A percentile compares a stretch with the other conserved stretches of the same genome.
Conservation (phyloP, 1,139 yeast species). For the Geotrichum fermentans region DNA sequence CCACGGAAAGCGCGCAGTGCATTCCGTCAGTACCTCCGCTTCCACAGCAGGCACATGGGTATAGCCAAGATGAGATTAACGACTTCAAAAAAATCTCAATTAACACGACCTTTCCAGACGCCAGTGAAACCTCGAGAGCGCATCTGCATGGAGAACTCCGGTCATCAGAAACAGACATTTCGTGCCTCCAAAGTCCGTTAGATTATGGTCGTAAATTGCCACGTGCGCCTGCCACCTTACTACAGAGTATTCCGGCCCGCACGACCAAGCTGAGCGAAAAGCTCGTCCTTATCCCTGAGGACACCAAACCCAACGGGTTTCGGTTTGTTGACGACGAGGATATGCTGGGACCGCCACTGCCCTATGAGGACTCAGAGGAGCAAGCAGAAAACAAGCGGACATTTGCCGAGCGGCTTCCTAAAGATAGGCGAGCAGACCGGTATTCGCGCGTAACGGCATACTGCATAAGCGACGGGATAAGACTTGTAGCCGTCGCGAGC, state of each 20-base stretch:
- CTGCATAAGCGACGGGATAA: conserved; percentile 76
- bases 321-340: conserved; percentile 29
- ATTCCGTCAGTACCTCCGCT: not conserved
- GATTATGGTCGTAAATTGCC: not conserved
- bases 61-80: not conserved
- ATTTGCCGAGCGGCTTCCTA: conserved; percentile 68
- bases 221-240: too few relatives aligned
- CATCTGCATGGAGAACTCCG: conserved; percentile 36
- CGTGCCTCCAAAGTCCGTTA: not conserved
- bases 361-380: conserved; percentile 16
- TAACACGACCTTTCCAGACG: conserved; percentile 50
- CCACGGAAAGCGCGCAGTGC: not conserved
- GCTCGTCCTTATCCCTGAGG: conserved; percentile 80
- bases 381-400: too few relatives aligned
- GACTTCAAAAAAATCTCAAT: conserved; percentile 33
- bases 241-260: conserved; percentile 68
- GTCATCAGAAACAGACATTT: not conserved
- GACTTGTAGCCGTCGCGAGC: conserved; percentile 56
- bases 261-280: conserved; percentile 83
- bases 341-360: conserved; percentile 27
- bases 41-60: conserved; percentile 3
- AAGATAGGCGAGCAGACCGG: conserved; percentile 62
- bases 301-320: conserved; percentile 38
- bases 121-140: conserved; percentile 72
- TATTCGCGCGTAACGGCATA: conserved; percentile 87